Conservation (phyloP, 2,329 filamentous ascomycete species). For the Rugonectria rugulosa region DNA sequence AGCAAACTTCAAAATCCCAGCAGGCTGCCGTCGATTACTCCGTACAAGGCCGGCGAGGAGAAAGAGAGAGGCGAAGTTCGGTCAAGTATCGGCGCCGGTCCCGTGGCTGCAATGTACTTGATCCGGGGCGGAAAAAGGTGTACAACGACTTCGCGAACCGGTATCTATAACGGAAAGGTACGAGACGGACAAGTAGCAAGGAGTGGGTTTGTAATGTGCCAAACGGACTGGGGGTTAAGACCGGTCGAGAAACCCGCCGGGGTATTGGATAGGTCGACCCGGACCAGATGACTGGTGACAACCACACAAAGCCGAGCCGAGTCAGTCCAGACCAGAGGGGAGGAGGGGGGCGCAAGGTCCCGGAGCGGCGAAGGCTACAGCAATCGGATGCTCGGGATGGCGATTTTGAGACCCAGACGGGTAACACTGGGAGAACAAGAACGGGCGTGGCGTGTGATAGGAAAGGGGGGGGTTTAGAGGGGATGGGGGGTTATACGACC, state of each 20-base stretch:
- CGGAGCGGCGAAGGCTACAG: conserved; percentile 32
- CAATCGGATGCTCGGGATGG: conserved; percentile 30
- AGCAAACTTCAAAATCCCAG: conserved; percentile 26
- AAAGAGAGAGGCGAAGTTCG: conserved; percentile 35
- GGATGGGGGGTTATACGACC: conserved; percentile 7
- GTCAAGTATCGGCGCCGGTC: conserved; percentile 34
- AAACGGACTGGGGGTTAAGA: conserved; percentile 30
- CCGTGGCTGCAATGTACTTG: conserved; percentile 25
- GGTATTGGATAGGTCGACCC: conserved; percentile 26
- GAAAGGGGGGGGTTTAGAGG: conserved; percentile 10
- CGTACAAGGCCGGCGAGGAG: conserved; percentile 27
- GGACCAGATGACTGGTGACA: conserved; percentile 33
- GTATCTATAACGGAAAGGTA: conserved; percentile 10
- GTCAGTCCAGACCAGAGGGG: conserved; percentile 29
- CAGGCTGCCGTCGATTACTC: conserved; percentile 28
- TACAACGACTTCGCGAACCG: conserved; percentile 8
- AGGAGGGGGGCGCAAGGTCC: conserved; percentile 27
- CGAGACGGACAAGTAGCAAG: conserved; percentile 13
- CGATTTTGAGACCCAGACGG: conserved; percentile 5
- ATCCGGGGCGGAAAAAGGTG: conserved; percentile 8
- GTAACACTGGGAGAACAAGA: conserved; percentile 4
- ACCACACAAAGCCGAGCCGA: conserved; percentile 29
- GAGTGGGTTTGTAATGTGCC: conserved; percentile 24
- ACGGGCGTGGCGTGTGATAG: conserved; percentile 6
- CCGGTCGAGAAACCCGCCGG: conserved; percentile 28